These are phyloP conservation scores for Verticillium dahliae DNA, from an alignment of 2,329 filamentous ascomycete genomes.

Conservation along the genomic window DNA sequence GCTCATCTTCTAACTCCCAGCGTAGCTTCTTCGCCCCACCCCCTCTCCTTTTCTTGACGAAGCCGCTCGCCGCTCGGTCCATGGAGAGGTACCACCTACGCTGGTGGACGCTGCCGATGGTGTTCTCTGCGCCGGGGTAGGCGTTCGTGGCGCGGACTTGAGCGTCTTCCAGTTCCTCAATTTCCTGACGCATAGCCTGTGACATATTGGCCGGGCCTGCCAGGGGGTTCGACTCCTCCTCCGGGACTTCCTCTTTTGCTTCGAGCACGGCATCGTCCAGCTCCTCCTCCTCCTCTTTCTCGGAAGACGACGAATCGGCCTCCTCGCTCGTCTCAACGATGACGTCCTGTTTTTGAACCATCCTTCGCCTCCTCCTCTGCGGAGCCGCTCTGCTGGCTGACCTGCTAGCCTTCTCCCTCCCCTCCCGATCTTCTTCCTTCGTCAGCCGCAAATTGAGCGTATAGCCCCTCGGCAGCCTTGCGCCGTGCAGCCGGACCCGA, in stretches of 20 bases:
- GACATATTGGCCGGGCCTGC: conserved; percentile 17
- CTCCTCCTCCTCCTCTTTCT: conserved; percentile 4
- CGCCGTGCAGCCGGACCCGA: conserved; percentile 46
- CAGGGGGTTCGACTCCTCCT: neutral
- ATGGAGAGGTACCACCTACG: conserved; percentile 60
- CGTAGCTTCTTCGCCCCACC: conserved; percentile 12
- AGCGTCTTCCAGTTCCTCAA: conserved; percentile 41
- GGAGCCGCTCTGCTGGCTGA: neutral
- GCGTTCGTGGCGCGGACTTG: conserved; percentile 55
- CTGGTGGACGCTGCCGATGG: conserved; percentile 61
- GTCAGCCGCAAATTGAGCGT: conserved; percentile 48
- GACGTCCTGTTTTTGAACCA: neutral
- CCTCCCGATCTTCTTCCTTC: conserved; percentile 30
- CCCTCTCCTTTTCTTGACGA: conserved; percentile 29
- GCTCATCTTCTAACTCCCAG: conserved; percentile 7
- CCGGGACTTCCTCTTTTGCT: neutral
- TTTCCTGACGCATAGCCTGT: conserved; percentile 28
- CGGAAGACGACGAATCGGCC: conserved; percentile 14
- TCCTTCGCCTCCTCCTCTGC: neutral
- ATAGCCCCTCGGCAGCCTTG: conserved; percentile 45
- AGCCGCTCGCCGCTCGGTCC: conserved; percentile 53
- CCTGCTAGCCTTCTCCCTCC: conserved; percentile 15
- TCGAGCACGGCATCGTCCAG: conserved; percentile 11
- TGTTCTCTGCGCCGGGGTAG: conserved; percentile 59
- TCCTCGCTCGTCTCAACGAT: conserved; percentile 5